Evolutionary conservation across 148 eudicot species (phyloP), one percentile per base, ranked within the genome.

Genomic region (Amaranthus hypochondriacus): DNA sequence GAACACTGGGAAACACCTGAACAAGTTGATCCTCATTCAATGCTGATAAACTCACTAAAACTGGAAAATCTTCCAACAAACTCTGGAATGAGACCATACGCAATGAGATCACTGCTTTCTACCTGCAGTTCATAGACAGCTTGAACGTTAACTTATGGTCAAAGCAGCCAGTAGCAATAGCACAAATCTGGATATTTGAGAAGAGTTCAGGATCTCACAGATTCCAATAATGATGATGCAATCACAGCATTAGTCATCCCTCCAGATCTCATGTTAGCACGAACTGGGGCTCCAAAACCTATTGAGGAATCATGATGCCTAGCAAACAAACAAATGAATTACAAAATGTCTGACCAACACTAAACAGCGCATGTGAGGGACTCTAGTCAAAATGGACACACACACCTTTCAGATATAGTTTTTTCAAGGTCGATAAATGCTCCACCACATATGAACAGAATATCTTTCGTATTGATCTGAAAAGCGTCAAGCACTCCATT

Each of bases 241-340:
- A 96, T 92, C 68, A 81, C 82, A 72, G 94, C 84, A 76, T 74
- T 87, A 18, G 89, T 90, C 66, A 87, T 86, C 76, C 92, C 84
- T 64, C 92, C 86, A 14, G 86, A 85, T 80, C 97, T 89, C 97
- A 95, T 90, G 81, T 87, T 95, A 77, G 97, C 94, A 62, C 97
- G 97, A 49, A 92, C 97, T 56, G 97, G 93, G 48, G 99, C 96
- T 68, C 99, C 97, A 81, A 96, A 96, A 42, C 97, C 97, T 72
- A 96, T 96, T 72, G 99, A 96, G 68, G 99, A 92, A 84, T 96
- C 99, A 84, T 96, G 97, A 21, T 89, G 97, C 79, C 99, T 96
- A 66, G 71, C 75, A 43, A 77, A 77, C 68, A 52, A 61, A n/a
- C 59, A 43, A 54, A 8, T 15, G 54, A 50, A 5, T 50, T 13